Conservation (phyloP, 306 rosid species). For the Quillaja saponaria region DNA sequence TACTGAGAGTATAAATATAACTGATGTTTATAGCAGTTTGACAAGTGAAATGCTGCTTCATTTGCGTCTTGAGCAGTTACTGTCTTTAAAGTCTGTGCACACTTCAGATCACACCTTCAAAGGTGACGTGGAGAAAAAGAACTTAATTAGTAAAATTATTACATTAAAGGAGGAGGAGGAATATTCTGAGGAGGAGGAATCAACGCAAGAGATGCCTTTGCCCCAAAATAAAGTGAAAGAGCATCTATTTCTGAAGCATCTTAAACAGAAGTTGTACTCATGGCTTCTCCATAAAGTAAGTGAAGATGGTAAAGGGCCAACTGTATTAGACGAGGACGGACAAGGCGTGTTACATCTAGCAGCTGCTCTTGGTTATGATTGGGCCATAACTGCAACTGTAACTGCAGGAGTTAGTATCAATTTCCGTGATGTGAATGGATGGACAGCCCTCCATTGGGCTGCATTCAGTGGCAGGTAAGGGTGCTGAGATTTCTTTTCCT, state of each 20-base stretch:
- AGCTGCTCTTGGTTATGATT: conserved; percentile 80
- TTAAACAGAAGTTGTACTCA: conserved; percentile 72
- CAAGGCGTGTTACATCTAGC: conserved; percentile 80
- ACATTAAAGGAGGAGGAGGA: conserved; percentile 75
- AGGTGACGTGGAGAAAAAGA: conserved; percentile 47
- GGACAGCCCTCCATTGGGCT: conserved; percentile 96
- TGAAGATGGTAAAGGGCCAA: conserved; percentile 84
- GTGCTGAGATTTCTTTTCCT: conserved; percentile 6
- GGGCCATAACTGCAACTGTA: conserved; percentile 75
- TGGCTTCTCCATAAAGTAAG: conserved; percentile 75
- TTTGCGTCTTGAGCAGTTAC: conserved; percentile 51
- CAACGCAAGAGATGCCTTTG: conserved; percentile 33
- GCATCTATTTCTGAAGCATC: conserved; percentile 43
- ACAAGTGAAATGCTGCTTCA: conserved; percentile 51
- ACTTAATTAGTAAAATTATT: conserved; percentile 55
- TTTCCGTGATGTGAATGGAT: conserved; percentile 83
- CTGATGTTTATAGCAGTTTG: conserved; percentile 32
- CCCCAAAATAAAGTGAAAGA: conserved; percentile 48
- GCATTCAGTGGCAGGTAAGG: conserved; percentile 84
- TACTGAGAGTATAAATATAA: conserved; percentile 46
- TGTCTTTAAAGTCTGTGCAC: conserved; percentile 46
- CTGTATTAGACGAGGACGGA: conserved; percentile 64
- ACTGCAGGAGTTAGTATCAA: conserved; percentile 76
- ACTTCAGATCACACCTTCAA: conserved; percentile 43
- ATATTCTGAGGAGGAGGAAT: conserved; percentile 39